Conservation (phyloP, 257 asterid genomes). For the Solanum piurae region DNA sequence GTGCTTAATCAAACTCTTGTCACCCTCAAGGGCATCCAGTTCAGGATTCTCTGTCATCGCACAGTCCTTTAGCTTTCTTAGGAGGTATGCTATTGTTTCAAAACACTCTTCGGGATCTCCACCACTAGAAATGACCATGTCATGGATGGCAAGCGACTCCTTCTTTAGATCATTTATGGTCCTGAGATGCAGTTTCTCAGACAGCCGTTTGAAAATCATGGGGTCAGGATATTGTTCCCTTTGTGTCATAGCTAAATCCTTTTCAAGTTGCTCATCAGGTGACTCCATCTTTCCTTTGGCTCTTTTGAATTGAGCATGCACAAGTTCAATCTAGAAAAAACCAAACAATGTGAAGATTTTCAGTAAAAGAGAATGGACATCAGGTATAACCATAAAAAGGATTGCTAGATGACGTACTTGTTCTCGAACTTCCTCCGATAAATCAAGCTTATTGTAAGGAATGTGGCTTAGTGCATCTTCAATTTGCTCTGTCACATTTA, state of each 20-base stretch:
- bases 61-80: conserved; percentile 66
- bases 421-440: conserved; percentile 87
- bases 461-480: conserved; percentile 65
- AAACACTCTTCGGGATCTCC: conserved; percentile 71
- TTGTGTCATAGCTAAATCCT: conserved; percentile 71
- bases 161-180: conserved; percentile 55
- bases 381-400: not conserved
- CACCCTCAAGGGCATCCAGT: conserved; percentile 42
- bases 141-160: conserved; percentile 74
- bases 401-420: conserved; percentile 42
- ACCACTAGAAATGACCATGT: conserved; percentile 69
- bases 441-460: conserved; percentile 58
- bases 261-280: conserved; percentile 66
- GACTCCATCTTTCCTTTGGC: conserved; percentile 68
- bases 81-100: conserved; percentile 66
- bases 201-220: conserved; percentile 52
- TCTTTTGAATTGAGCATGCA: conserved; percentile 79
- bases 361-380: not conserved
- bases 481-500: conserved; percentile 46
- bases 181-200: conserved; percentile 78
- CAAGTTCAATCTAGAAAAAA: conserved; percentile 64
- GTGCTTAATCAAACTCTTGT: conserved; percentile 50
- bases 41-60: conserved; percentile 48
- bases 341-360: not conserved
- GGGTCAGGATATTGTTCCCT: conserved; percentile 69